Evolutionary conservation across 805 yeast genomes (phyloP).

Genomic region (Hanseniaspora valbyensis): DNA sequence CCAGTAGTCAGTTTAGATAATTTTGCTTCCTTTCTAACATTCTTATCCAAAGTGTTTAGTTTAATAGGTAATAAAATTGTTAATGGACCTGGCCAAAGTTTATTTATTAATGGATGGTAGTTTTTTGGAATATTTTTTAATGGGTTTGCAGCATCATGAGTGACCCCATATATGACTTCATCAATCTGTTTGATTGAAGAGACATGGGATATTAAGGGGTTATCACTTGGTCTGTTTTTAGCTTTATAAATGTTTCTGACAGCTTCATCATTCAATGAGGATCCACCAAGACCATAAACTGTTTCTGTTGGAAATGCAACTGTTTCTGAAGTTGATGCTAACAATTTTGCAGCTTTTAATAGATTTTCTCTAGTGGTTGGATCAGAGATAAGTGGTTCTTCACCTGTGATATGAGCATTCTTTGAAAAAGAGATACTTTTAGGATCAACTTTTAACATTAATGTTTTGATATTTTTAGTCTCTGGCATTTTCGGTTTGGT

Average conservation of each 20-base stretch:
- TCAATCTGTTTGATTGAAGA: constrained; percentile 65
- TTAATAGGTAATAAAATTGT: constrained; percentile 68
- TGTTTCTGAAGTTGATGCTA: constrained; percentile 43
- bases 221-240: constrained; percentile 89
- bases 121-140: constrained; percentile 49
- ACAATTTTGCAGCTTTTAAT: constrained; percentile 45
- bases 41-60: constrained; percentile 23
- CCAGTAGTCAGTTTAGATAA: constrained; percentile 74
- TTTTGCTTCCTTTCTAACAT: constrained; percentile 22
- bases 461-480: constrained; percentile 27
- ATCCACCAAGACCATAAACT: constrained; percentile 91
- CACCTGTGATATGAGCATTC: constrained; percentile 30
- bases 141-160: constrained; percentile 18
- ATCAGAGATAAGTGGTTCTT: constrained; percentile 40
- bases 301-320: constrained; percentile 97
- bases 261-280: constrained; percentile 61
- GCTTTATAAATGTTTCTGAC: constrained; percentile 73
- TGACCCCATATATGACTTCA: constrained; percentile 40
- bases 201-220: constrained; percentile 85
- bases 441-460: constrained; percentile 46
- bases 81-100: constrained; percentile 94
- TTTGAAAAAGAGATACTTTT: constrained; percentile 37
- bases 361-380: constrained; percentile 42
- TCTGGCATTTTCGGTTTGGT: background rate
- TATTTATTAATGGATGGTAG: constrained; percentile 51